Percentiles rank a stretch among this genome's conserved stretches.
phyloP scores from a whole-genome alignment of 495 filamentous ascomycete species.

The Hypoxylon lienhwacheense region DNA sequence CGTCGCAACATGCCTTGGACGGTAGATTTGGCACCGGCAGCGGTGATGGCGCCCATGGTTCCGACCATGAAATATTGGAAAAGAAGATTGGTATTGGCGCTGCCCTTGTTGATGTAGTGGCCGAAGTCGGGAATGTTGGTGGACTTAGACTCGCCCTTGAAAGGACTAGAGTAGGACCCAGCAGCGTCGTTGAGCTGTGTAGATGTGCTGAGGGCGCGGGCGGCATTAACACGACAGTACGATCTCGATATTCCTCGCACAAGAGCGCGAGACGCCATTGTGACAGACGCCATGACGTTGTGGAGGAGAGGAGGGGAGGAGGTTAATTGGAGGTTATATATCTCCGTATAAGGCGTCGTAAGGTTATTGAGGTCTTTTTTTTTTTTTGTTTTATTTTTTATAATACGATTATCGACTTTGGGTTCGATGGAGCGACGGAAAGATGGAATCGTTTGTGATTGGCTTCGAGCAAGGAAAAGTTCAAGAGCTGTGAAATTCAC shows the following conservation, averaged over 20 bases:
- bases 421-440: too few relatives aligned
- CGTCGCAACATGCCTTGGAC: slow-evolving; percentile 76
- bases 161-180: slow-evolving; percentile 54
- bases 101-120: slow-evolving; percentile 75
- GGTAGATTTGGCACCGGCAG: slow-evolving; percentile 92
- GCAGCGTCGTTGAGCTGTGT: slow-evolving; percentile 42
- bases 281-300: slow-evolving; percentile 51
- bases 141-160: slow-evolving; percentile 61
- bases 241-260: slow-evolving; percentile 46
- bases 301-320: slow-evolving; percentile 16
- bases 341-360: slow-evolving; percentile 33
- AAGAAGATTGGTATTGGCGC: slow-evolving; percentile 70
- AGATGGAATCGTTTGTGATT: too few relatives aligned
- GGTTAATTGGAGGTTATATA: slow-evolving; percentile 49
- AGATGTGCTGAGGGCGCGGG: slow-evolving; percentile 53
- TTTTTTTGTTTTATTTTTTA: too few relatives aligned
- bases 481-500: slow-evolving; percentile 35
- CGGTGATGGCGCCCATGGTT: slow-evolving; percentile 84
- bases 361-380: slow-evolving; percentile 56
- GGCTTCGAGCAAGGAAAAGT: slow-evolving; percentile 32
- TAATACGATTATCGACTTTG: too few relatives aligned
- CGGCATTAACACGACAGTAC: slow-evolving; percentile 37
- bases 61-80: slow-evolving; percentile 99
- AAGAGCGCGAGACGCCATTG: slow-evolving; percentile 50
- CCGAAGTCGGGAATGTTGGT: slow-evolving; percentile 83